Conservation (phyloP, 345 rosid species). For the Noccaea caerulescens region DNA sequence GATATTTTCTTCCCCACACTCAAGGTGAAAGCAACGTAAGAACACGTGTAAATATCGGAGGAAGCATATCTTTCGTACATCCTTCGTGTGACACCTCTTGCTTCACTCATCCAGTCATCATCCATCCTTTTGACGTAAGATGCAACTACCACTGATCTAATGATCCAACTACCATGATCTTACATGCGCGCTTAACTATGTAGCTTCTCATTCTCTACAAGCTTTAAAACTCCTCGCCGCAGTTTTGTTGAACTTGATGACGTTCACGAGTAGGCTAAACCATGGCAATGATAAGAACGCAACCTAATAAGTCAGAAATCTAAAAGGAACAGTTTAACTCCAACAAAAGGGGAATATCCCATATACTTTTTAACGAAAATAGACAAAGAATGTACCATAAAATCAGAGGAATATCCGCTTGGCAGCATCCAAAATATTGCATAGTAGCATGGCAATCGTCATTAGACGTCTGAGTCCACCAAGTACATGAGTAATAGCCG, state of each 20-base stretch:
- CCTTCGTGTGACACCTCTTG: constrained; percentile 30
- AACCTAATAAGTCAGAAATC: background rate
- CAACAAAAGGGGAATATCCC: background rate
- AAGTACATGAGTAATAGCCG: no score
- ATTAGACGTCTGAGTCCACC: no score
- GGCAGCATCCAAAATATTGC: constrained; percentile 81
- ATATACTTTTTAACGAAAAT: background rate
- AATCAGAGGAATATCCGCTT: constrained; percentile 44
- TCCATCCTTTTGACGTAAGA: background rate
- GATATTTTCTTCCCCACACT: no score
- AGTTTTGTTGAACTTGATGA: background rate
- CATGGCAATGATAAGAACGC: background rate
- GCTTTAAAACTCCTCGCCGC: background rate
- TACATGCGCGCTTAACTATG: background rate
- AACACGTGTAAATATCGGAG: constrained; percentile 1
- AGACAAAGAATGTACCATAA: constrained; percentile 20
- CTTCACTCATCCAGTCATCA: constrained; percentile 19
- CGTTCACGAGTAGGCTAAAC: background rate
- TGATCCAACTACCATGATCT: background rate
- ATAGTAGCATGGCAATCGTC: constrained; percentile 76
- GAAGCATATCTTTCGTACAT: constrained; percentile 39
- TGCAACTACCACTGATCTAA: background rate
- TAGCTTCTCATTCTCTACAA: background rate
- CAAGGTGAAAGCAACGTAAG: no score
- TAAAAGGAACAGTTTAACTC: background rate